Evolutionary conservation across 805 yeast species (phyloP), one percentile per base, ranked within the genome.

Genomic region (Yamadazyma endophytica): DNA sequence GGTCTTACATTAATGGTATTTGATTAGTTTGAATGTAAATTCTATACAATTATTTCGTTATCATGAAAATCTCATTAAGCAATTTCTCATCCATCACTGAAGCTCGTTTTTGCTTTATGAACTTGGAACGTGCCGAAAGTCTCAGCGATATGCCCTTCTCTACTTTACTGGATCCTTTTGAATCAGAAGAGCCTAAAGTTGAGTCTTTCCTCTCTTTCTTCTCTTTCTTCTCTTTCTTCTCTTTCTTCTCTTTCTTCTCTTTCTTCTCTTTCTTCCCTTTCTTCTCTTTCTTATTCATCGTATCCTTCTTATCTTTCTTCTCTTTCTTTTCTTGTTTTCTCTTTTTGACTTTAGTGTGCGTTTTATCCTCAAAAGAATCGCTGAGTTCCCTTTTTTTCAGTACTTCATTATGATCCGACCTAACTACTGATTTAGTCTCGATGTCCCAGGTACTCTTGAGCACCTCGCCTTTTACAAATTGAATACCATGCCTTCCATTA

Each of bases 21-120:
- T 25, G 40, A 35, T 37, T 37, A 34, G 24, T 15, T 17, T n/a
- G 16, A 13, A 5, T 18, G 13, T 19, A 7, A n/a, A 22, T n/a
- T 22, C 13, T n/a, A 16, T 17, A 6, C 24, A 17, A 3, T 41
- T 54, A 64, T 40, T 68, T 72, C 17, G 82, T 66, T 28, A 88
- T 75, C 97, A 90, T 90, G 52, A 90, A 85, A 36, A 90, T 90
- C 58, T 90, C 97, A 46, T 85, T 87, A 40, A 90, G 69, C 9
- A 96, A 88, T 54, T 86, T 79, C 2, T 82, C 73, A 53, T 90
- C 97, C 79, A 82, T 75, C 0, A 89, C 87, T 1, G 97, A 90
- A 8, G 95, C 92, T 47, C 92, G 73, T 54, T 90, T 90, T 55
- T 88, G 95, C 43, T 73, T 81, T 33, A 90, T 89, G 81, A 87